Base-by-base conservation (phyloP, 2,329 filamentous ascomycete species). In the Diplodia seriata region DNA sequence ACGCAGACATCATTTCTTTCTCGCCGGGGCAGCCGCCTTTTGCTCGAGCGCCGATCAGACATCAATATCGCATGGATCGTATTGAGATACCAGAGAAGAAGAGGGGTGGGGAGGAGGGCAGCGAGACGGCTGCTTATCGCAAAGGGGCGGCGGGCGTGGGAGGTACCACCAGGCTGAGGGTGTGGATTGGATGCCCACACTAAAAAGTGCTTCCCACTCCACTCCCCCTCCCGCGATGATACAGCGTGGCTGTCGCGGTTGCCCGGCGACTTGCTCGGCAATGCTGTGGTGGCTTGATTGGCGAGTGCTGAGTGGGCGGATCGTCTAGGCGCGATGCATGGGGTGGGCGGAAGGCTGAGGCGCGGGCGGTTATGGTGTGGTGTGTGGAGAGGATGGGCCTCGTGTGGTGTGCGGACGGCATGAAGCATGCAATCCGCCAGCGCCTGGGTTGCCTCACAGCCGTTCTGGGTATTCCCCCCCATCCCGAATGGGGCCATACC, bases 241-340 rank as follows among this genome's bases (percentile, higher is more conserved):
- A 47, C 40, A 47, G 6, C 15, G 40, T 47, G 40, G 40, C 40
- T 47, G 40, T 18, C 40, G 40, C 40, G 40, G 40, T n/a, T 47
- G 40, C 40, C 40, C 40, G 40, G 40, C 40, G 15, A n/a, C 18
- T n/a, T 47, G 18, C 18, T 47, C 40, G 40, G 15, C 12, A 47
- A 47, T 47, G 40, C 40, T n/a, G 15, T 47, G 40, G 40, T n/a
- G 15, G 15, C 15, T n/a, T 47, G 40, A 47, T 33, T 47, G 55
- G 55, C 6, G 55, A 47, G 20, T n/a, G 36, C 26, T 59, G 55
- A 38, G 18, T 47, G 56, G 40, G 40, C 40, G 40, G n/a, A 40
- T 43, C 38, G 56, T 49, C 49, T 33, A 49, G 56, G 56, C 56
- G 56, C 56, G 40, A 31, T 61, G 56, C 56, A 61, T 61, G 56